phyloP scores from a whole-genome alignment of 2,329 filamentous ascomycete genomes.

The Colletotrichum chrysophilum region DNA sequence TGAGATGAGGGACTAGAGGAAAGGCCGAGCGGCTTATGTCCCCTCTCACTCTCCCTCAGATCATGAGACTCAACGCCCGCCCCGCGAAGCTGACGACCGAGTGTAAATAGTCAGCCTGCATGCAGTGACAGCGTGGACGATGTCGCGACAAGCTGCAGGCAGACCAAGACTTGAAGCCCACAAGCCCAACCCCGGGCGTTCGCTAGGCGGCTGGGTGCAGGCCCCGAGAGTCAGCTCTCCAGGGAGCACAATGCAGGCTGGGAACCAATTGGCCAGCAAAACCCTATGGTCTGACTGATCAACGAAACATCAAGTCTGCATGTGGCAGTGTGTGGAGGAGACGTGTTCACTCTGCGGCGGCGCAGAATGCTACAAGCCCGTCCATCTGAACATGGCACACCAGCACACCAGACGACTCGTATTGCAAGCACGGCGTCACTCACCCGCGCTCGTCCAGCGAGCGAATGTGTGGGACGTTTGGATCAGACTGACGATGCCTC shows the following conservation, averaged over 20 bases:
- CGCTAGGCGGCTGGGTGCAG: slow-evolving; percentile 10
- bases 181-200: neutral
- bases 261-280: slow-evolving; percentile 2
- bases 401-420: slow-evolving; percentile 1
- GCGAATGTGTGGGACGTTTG: slow-evolving; percentile 1
- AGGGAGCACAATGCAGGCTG: neutral
- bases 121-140: slow-evolving; percentile 15
- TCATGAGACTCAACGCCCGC: neutral
- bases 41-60: slow-evolving; percentile 5
- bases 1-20: neutral
- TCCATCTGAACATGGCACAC: slow-evolving; percentile 1
- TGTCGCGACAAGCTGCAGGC: slow-evolving; percentile 13
- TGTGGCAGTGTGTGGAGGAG: neutral
- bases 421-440: neutral
- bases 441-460: neutral
- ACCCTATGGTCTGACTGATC: slow-evolving; percentile 4
- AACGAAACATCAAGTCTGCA: neutral
- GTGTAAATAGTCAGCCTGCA: slow-evolving; percentile 15
- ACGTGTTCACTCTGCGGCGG: neutral
- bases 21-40: neutral
- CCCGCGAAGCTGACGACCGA: slow-evolving; percentile 2
- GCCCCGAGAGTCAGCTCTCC: neutral
- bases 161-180: neutral
- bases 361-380: neutral
- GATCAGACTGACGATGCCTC: slow-evolving; percentile 9